Evolutionary conservation across 23 red algal species (phyloP).

Genomic region (Gracilaria caudata): DNA sequence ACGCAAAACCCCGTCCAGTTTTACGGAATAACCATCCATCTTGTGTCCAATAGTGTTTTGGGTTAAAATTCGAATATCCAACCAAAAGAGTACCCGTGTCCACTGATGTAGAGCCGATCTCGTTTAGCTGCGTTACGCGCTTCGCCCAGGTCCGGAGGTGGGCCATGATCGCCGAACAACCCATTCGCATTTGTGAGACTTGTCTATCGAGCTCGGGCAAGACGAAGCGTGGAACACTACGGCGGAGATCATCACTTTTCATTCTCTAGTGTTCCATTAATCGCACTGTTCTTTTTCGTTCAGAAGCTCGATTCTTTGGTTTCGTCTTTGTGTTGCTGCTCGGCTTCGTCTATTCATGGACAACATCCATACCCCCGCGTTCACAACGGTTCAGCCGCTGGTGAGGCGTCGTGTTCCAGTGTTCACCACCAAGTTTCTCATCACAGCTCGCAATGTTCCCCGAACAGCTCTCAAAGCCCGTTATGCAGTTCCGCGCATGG

Average conservation of each 20-base stretch:
- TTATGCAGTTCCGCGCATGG: neutral
- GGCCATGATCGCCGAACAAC: neutral
- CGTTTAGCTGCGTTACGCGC: too few relatives aligned
- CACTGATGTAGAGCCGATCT: neutral
- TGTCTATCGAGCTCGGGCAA: too few relatives aligned
- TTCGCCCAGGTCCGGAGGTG: too few relatives aligned
- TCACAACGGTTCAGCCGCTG: slow-evolving; percentile 7
- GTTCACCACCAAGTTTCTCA: slow-evolving; percentile 3
- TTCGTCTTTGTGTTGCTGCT: neutral
- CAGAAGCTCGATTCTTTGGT: neutral
- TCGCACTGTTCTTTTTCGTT: neutral
- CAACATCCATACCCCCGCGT: neutral
- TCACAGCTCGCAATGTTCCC: neutral
- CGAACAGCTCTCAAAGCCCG: neutral
- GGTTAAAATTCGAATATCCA: neutral
- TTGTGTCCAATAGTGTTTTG: too few relatives aligned
- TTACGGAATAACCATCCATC: too few relatives aligned
- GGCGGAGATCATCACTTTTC: too few relatives aligned
- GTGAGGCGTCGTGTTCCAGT: neutral
- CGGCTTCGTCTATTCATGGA: neutral
- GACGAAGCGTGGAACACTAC: too few relatives aligned
- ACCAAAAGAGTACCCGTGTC: neutral
- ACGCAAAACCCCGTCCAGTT: too few relatives aligned
- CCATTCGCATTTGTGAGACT: neutral
- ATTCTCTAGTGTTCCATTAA: too few relatives aligned